These are phyloP conservation scores for Pulveroboletus sp. DNA, from an alignment of 768 basidiomycete species.

Conservation along the genomic window DNA sequence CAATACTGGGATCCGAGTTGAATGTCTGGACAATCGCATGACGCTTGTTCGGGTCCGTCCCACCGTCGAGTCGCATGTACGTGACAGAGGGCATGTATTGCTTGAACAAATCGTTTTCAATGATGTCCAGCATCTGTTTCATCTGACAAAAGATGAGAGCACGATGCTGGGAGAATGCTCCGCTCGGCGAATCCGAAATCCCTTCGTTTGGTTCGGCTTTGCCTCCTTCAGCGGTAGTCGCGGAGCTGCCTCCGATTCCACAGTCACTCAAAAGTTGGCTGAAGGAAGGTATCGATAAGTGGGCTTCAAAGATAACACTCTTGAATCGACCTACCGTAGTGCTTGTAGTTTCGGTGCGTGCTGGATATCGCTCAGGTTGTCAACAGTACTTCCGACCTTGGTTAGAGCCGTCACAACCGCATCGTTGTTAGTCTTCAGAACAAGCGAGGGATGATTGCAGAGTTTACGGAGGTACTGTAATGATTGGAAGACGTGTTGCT, in stretches of 20 bases:
- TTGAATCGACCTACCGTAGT: slow-evolving; percentile 55
- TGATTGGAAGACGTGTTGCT: slow-evolving; percentile 94
- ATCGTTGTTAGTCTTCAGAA: slow-evolving; percentile 68
- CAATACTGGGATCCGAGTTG: slow-evolving; percentile 96
- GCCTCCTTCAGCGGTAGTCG: slow-evolving; percentile 44
- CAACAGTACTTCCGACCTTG: slow-evolving; percentile 44
- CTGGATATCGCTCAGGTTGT: slow-evolving; percentile 68
- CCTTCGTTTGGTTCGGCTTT: slow-evolving; percentile 68
- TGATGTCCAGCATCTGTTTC: slow-evolving; percentile 98
- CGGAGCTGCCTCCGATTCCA: slow-evolving; percentile 68
- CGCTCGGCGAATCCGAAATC: slow-evolving; percentile 41
- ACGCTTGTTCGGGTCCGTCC: slow-evolving; percentile 88
- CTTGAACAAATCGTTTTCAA: slow-evolving; percentile 90
- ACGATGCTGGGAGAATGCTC: slow-evolving; percentile 87
- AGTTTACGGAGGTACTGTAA: slow-evolving; percentile 95
- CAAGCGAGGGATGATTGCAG: slow-evolving; percentile 94
- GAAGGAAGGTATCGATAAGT: slow-evolving; percentile 5
- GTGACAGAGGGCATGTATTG: slow-evolving; percentile 91
- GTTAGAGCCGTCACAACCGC: slow-evolving; percentile 54
- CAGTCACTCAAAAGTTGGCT: slow-evolving; percentile 95
- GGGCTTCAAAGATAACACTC: background rate
- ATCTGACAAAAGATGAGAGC: slow-evolving; percentile 99
- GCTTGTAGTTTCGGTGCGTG: slow-evolving; percentile 95
- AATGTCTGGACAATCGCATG: slow-evolving; percentile 98
- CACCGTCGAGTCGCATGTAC: slow-evolving; percentile 96